Evolutionary conservation across 1,139 yeast genomes (phyloP).

Genomic region (Hyphopichia burtonii): DNA sequence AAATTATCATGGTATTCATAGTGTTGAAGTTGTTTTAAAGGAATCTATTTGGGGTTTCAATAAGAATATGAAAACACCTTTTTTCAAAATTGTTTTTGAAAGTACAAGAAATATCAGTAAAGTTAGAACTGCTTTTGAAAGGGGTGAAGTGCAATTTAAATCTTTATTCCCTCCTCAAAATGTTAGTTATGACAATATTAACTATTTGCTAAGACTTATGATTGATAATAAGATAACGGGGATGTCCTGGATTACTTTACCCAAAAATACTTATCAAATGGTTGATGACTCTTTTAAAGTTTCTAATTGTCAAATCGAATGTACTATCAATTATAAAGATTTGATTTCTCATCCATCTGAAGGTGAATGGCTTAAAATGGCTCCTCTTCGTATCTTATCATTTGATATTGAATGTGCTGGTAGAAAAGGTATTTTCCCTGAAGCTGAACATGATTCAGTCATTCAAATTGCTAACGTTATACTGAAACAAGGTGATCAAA

Average conservation of each 20-base stretch:
- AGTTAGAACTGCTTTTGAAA: slow-evolving; percentile 77
- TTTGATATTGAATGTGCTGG: slow-evolving; percentile 99
- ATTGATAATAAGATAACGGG: slow-evolving; percentile 91
- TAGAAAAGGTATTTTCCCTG: slow-evolving; percentile 94
- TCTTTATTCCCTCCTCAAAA: slow-evolving; percentile 57
- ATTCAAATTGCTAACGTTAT: slow-evolving; percentile 97
- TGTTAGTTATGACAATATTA: slow-evolving; percentile 86
- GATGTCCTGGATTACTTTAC: slow-evolving; percentile 96
- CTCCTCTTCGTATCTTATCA: slow-evolving; percentile 89
- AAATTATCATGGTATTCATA: slow-evolving; percentile 56
- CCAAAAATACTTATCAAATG: slow-evolving; percentile 63
- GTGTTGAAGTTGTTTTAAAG: slow-evolving; percentile 63
- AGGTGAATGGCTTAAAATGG: slow-evolving; percentile 91
- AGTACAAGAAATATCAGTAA: slow-evolving; percentile 67
- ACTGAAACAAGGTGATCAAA: slow-evolving; percentile 70
- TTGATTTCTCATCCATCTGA: slow-evolving; percentile 82
- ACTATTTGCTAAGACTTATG: slow-evolving; percentile 83
- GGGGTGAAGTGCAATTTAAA: slow-evolving; percentile 72
- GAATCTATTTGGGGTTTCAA: slow-evolving; percentile 95
- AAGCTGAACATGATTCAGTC: slow-evolving; percentile 88
- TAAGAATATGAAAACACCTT: slow-evolving; percentile 75
- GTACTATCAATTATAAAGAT: slow-evolving; percentile 64
- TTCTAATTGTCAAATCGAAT: slow-evolving; percentile 86
- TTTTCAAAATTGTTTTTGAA: slow-evolving; percentile 67
- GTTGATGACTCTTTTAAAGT: slow-evolving; percentile 37